These are phyloP conservation scores for Coemansia sp. DNA, from an alignment of 192 early-diverging fungal genomes.

Conservation along the genomic window DNA sequence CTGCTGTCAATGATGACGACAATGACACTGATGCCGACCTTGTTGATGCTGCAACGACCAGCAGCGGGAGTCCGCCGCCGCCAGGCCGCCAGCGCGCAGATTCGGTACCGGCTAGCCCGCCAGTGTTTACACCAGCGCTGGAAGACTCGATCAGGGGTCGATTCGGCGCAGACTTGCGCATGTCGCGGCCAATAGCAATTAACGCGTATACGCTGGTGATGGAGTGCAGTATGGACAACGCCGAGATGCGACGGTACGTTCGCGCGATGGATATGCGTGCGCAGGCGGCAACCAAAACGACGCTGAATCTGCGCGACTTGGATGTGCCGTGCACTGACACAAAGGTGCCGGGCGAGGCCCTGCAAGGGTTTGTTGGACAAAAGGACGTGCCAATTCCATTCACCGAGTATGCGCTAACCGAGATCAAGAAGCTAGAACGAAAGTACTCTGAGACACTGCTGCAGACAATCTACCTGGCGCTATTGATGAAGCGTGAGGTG, in stretches of 20 bases:
- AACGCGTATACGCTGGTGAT: constrained; percentile 48
- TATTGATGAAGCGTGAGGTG: constrained; percentile 41
- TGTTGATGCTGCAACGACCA: neutral
- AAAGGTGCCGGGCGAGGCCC: constrained; percentile 27
- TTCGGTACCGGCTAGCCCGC: constrained; percentile 35
- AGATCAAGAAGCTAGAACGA: constrained; percentile 47
- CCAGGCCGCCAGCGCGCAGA: constrained; percentile 9
- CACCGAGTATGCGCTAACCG: constrained; percentile 40
- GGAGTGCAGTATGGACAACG: constrained; percentile 54
- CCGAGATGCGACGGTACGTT: constrained; percentile 45
- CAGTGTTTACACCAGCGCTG: constrained; percentile 35
- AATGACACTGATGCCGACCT: neutral
- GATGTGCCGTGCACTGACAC: constrained; percentile 23
- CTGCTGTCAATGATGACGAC: neutral
- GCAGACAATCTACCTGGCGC: constrained; percentile 53
- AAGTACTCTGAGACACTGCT: constrained; percentile 52
- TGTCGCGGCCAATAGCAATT: constrained; percentile 8
- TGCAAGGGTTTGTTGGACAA: constrained; percentile 48
- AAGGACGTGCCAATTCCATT: constrained; percentile 42
- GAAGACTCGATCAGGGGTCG: constrained; percentile 33
- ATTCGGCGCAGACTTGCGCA: neutral
- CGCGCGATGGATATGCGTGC: constrained; percentile 16
- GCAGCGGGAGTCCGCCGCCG: neutral
- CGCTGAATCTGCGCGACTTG: constrained; percentile 41
- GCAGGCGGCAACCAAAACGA: constrained; percentile 11